Evolutionary conservation across 2,329 filamentous ascomycete genomes (phyloP), one percentile per base, ranked within the genome.

Genomic region (Talaromyces sp.): DNA sequence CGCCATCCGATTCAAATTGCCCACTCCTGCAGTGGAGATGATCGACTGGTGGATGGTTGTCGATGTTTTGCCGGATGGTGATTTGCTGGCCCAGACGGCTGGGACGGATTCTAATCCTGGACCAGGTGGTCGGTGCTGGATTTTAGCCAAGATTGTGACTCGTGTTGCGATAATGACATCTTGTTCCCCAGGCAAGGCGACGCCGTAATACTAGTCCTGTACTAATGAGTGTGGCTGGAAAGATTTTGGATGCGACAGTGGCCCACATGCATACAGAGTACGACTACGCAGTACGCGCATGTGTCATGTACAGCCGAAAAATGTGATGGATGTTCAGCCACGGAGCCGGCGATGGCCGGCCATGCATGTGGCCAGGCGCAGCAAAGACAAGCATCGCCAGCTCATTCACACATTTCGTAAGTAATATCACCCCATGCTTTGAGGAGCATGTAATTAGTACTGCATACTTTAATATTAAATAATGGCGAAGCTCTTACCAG

Each of bases 81-180:
- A 61, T 58, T 58, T 38, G 59, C 8, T n/a, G 43, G 43, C 32
- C 59, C 55, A 54, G 59, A 31, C 17, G 50, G 14, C 32, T 57
- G 54, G 59, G 26, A 57, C 57, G 41, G 46, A 54, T 50, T 29
- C 29, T 29, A 38, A 35, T 38, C 51, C 43, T 55, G 29, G 17
- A 38, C 38, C 32, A 29, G 9, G 50, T 59, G 17, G 57, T 38
- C 14, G 21, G 27, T 14, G 48, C 24, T 52, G 48, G 24, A 4
- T 3, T 11, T n/a, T 52, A 19, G 24, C 43, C 10, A 4, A 10
- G 12, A 6, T 50, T 54, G 50, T 50, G 43, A 50, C 24, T 26
- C 19, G 43, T 50, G 19, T 21, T 26, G 19, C n/a, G n/a, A n/a
- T n/a, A n/a, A 24, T 10, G 43, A 50, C 6, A 26, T 50, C 19